Percentiles rank a stretch among this genome's conserved stretches.
Conservation (phyloP, 2,329 filamentous ascomycete species). For the Ascochyta lentis region DNA sequence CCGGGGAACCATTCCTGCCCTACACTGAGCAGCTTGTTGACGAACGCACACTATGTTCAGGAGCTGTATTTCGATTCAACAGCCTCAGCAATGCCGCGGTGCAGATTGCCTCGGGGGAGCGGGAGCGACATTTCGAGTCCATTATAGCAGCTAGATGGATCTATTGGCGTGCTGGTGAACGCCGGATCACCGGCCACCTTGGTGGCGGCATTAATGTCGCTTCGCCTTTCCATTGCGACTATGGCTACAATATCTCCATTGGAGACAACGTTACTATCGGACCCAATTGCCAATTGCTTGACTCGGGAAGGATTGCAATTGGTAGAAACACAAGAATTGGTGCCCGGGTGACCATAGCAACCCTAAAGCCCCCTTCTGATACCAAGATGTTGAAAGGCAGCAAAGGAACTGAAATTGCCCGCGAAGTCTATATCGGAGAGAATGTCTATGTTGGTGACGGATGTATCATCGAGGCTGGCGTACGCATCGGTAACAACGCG, state of each 20-base stretch:
- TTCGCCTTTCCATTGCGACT: slow-evolving; percentile 89
- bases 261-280: slow-evolving; percentile 85
- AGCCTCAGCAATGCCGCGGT: slow-evolving; percentile 77
- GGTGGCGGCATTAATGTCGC: slow-evolving; percentile 80
- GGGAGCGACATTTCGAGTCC: slow-evolving; percentile 72
- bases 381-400: slow-evolving; percentile 76
- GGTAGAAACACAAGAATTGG: slow-evolving; percentile 75
- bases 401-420: slow-evolving; percentile 73
- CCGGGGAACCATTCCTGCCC: slow-evolving; percentile 76
- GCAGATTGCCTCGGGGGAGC: slow-evolving; percentile 70
- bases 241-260: slow-evolving; percentile 92
- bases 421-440: slow-evolving; percentile 76
- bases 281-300: slow-evolving; percentile 82
- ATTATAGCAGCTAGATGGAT: slow-evolving; percentile 69
- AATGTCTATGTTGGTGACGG: slow-evolving; percentile 71
- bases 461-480: slow-evolving; percentile 65
- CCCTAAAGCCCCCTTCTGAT: slow-evolving; percentile 74
- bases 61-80: slow-evolving; percentile 85
- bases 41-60: slow-evolving; percentile 83
- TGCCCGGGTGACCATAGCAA: slow-evolving; percentile 86
- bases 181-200: slow-evolving; percentile 59
- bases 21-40: slow-evolving; percentile 78
- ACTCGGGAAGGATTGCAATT: slow-evolving; percentile 83
- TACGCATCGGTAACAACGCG: slow-evolving; percentile 60
- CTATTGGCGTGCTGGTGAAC: slow-evolving; percentile 23